These are phyloP conservation scores for Protomyces arabidopsidicola DNA, from an alignment of 1,139 yeast genomes.

Conservation along the genomic window DNA sequence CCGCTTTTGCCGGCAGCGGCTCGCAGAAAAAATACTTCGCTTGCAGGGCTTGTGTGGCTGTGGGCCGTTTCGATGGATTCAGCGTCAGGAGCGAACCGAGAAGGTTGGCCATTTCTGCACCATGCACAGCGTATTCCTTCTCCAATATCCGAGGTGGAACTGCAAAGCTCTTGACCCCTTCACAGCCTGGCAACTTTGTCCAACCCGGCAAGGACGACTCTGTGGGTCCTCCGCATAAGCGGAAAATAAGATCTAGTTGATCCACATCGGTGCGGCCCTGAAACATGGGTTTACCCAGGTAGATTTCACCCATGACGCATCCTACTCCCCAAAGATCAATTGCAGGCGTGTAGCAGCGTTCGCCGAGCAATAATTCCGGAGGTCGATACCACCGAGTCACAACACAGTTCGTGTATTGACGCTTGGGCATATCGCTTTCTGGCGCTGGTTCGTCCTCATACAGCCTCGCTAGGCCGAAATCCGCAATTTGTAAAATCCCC, in stretches of 20 bases:
- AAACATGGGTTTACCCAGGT: constrained; percentile 71
- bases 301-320: constrained; percentile 90
- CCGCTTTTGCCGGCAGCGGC: constrained; percentile 58
- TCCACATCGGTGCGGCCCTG: constrained; percentile 86
- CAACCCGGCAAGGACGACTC: constrained; percentile 62
- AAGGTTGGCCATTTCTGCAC: constrained; percentile 44
- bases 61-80: constrained; percentile 67
- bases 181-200: constrained; percentile 57
- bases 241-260: constrained; percentile 78
- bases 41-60: constrained; percentile 71
- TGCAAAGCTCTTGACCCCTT: constrained; percentile 39
- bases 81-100: constrained; percentile 54
- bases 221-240: constrained; percentile 75
- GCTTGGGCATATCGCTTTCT: constrained; percentile 42
- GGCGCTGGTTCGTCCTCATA: constrained; percentile 77
- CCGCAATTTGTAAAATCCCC: constrained; percentile 83
- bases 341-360: constrained; percentile 85
- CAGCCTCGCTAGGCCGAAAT: constrained; percentile 83
- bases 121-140: constrained; percentile 46
- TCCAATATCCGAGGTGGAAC: constrained; percentile 55
- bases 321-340: constrained; percentile 97
- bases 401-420: constrained; percentile 80
- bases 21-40: constrained; percentile 62
- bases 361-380: constrained; percentile 85
- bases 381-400: constrained; percentile 98